Evolutionary conservation across 305 asterid genomes (phyloP).

Genomic region (Solanum hybrid): DNA sequence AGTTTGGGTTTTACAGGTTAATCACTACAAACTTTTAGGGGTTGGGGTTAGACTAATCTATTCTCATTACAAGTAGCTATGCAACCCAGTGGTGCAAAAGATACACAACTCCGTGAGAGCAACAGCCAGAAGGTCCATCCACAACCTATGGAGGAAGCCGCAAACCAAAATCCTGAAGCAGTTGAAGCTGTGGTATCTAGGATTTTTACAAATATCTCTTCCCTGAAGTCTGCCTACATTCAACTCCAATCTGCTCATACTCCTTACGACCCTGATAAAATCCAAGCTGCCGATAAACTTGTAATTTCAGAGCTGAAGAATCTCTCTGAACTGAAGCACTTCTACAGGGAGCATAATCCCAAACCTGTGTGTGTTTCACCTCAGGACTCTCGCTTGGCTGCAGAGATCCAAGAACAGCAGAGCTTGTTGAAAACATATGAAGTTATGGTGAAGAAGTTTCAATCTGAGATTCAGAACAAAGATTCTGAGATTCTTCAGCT

Average conservation of each 20-base stretch:
- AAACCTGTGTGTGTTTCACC: conserved; percentile 84
- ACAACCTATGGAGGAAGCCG: conserved; percentile 95
- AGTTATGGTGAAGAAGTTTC: conserved; percentile 97
- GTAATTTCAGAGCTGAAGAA: conserved; percentile 88
- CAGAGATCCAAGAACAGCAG: conserved; percentile 98
- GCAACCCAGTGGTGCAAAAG: conserved; percentile 88
- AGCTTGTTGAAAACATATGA: conserved; percentile 85
- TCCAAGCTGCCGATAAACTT: conserved; percentile 94
- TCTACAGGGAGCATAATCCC: conserved; percentile 90
- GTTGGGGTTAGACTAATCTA: conserved; percentile 14
- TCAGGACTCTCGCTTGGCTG: conserved; percentile 93
- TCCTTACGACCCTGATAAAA: conserved; percentile 94
- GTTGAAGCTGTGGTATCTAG: conserved; percentile 72
- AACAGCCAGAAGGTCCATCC: conserved; percentile 97
- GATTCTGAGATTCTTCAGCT: conserved; percentile 77
- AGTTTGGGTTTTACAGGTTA: conserved; percentile 19
- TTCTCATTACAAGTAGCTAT: conserved; percentile 56
- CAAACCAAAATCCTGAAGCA: conserved; percentile 83
- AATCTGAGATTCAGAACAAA: conserved; percentile 93
- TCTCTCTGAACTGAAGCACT: conserved; percentile 92
- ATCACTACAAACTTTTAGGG: conserved; percentile 20
- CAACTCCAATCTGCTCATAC: conserved; percentile 92
- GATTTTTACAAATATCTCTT: conserved; percentile 77
- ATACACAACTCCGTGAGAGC: conserved; percentile 90
- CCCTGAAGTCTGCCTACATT: conserved; percentile 88